Percentiles rank a stretch among this genome's conserved stretches.
These are phyloP conservation scores for Didymella segeticola DNA, from an alignment of 2,329 filamentous ascomycete genomes.

Conservation along the genomic window DNA sequence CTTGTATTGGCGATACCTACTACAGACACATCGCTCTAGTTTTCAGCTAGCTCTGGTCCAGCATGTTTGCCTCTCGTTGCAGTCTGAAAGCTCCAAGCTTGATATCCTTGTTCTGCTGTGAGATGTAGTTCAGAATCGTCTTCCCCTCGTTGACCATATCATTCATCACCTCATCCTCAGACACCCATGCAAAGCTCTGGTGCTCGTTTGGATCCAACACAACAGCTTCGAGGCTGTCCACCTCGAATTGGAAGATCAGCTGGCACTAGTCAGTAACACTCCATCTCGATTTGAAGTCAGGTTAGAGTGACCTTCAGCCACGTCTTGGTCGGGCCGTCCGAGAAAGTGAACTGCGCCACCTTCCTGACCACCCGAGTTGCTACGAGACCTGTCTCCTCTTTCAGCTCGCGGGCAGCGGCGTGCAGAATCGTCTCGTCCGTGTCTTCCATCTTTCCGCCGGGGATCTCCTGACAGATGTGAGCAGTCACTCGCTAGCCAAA, in stretches of 20 bases:
- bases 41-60: neutral
- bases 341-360: slow-evolving; percentile 47
- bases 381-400: slow-evolving; percentile 60
- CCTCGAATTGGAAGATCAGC: slow-evolving; percentile 45
- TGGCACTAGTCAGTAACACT: neutral
- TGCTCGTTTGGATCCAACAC: slow-evolving; percentile 52
- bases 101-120: slow-evolving; percentile 37
- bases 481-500: neutral
- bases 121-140: slow-evolving; percentile 41
- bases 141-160: slow-evolving; percentile 32
- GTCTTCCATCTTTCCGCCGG: slow-evolving; percentile 58
- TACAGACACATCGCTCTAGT: slow-evolving; percentile 1
- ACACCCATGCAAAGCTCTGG: slow-evolving; percentile 49
- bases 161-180: slow-evolving; percentile 48
- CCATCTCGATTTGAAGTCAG: neutral
- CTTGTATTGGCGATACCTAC: slow-evolving; percentile 3
- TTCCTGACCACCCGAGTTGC: slow-evolving; percentile 53
- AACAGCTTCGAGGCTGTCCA: slow-evolving; percentile 30
- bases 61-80: slow-evolving; percentile 18
- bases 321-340: slow-evolving; percentile 18
- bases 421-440: slow-evolving; percentile 57
- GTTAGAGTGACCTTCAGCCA: slow-evolving; percentile 50
- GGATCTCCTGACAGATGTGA: slow-evolving; percentile 54
- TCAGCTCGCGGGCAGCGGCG: slow-evolving; percentile 57
- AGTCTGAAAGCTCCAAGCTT: slow-evolving; percentile 45